Evolutionary conservation across 768 basidiomycete genomes (phyloP).

Genomic region (Agaricus bisporus): DNA sequence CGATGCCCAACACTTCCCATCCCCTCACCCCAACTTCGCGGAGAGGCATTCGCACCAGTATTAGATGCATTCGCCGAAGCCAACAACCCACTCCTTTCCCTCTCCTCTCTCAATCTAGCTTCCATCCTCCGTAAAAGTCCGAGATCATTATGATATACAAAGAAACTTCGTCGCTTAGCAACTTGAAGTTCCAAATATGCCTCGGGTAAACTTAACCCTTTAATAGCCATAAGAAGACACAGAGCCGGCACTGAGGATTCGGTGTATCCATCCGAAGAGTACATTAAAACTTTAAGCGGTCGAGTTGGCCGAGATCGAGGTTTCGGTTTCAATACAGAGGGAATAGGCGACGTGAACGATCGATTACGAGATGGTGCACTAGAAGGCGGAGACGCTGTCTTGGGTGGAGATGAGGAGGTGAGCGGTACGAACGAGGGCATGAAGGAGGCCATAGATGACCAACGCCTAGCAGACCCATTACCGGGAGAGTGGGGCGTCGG

Average conservation of each 20-base stretch:
- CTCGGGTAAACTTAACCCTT: constrained; percentile 66
- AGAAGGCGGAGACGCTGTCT: background rate
- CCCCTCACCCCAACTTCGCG: constrained; percentile 10
- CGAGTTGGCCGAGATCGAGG: constrained; percentile 36
- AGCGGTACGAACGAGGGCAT: constrained; percentile 34
- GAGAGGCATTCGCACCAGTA: background rate
- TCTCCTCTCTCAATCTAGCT: constrained; percentile 35
- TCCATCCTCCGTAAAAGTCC: constrained; percentile 70
- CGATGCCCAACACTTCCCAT: constrained; percentile 16
- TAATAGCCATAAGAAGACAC: constrained; percentile 77
- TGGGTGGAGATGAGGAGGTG: constrained; percentile 17
- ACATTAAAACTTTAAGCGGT: constrained; percentile 71
- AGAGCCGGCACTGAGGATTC: constrained; percentile 88
- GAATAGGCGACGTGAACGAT: constrained; percentile 26
- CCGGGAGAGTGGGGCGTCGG: constrained; percentile 8
- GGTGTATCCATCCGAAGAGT: constrained; percentile 88
- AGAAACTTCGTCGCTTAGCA: constrained; percentile 76
- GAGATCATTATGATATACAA: constrained; percentile 83
- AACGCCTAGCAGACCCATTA: constrained; percentile 24
- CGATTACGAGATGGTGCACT: constrained; percentile 22
- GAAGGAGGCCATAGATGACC: constrained; percentile 37
- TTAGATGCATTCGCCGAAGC: background rate
- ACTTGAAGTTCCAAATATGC: constrained; percentile 92
- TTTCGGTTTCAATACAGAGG: constrained; percentile 15
- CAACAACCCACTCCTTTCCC: constrained; percentile 19